Base-by-base conservation (phyloP, 169 alveolate genomes). In the Cardiosporidium cionae region DNA sequence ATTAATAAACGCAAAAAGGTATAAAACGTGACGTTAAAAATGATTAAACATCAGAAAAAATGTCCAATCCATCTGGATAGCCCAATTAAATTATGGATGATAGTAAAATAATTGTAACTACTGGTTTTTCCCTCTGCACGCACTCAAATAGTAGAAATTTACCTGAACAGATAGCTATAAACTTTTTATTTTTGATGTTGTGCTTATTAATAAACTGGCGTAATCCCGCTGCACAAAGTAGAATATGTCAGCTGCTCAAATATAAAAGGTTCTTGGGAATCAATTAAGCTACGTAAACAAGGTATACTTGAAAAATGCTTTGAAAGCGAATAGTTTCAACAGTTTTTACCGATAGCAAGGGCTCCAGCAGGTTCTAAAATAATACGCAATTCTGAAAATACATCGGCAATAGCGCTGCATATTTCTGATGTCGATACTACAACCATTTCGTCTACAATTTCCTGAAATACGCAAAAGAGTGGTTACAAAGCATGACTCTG, bases 331-430 rank as follows among this genome's bases (percentile, higher is more conserved):
- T n/a, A n/a, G n/a, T n/a, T n/a, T n/a, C n/a, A n/a, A n/a, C n/a
- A n/a, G n/a, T n/a, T n/a, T n/a, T n/a, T n/a, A n/a, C n/a, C n/a
- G n/a, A n/a, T n/a, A n/a, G n/a, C 83, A 54, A 76, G 25, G 25
- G 83, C 83, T n/a, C 83, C 83, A 0, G 83, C 83, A 1, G 83
- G 83, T 54, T 76, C 83, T 52, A 76, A 68, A 32, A 76, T 78
- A 25, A 76, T 75, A 22, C 83, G 65, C 2, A 72, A 69, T 32
- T 76, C 83, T 32, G 62, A 35, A 71, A 76, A 76, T 58, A 78
- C 64, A 37, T 76, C 83, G 52, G 66, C 66, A 75, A 76, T 76
- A 37, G 83, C 83, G 27, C 70, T 70, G 71, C 83, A 76, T 16
- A 76, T 68, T 63, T 76, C 83, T 34, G 66, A 74, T 33, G 83